phyloP scores from a whole-genome alignment of 305 asterid genomes.

The Ilex paraguariensis region DNA sequence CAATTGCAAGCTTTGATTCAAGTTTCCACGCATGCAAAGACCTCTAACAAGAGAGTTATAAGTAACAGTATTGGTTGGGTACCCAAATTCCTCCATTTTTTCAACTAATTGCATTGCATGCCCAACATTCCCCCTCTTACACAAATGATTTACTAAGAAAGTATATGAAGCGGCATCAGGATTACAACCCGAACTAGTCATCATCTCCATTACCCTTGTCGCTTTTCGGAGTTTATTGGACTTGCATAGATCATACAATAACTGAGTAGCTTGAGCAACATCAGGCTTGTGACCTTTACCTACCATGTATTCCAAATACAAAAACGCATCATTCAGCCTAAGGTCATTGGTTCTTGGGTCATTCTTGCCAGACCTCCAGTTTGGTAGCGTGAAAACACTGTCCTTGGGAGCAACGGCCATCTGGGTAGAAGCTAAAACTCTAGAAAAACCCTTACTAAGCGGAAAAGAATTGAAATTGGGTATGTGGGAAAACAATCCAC shows the following conservation, averaged over 20 bases:
- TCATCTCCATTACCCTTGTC: slow-evolving; percentile 73
- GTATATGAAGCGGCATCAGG: slow-evolving; percentile 75
- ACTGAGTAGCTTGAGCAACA: slow-evolving; percentile 56
- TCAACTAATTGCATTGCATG: slow-evolving; percentile 91
- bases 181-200: slow-evolving; percentile 54
- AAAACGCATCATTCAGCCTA: slow-evolving; percentile 60
- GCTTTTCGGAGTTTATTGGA: slow-evolving; percentile 62
- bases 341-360: slow-evolving; percentile 56
- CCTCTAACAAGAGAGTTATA: slow-evolving; percentile 79
- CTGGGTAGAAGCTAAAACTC: slow-evolving; percentile 41
- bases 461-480: slow-evolving; percentile 41
- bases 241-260: slow-evolving; percentile 77
- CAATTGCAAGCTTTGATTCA: slow-evolving; percentile 52
- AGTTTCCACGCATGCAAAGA: slow-evolving; percentile 68
- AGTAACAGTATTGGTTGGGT: slow-evolving; percentile 57
- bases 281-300: slow-evolving; percentile 67
- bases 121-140: slow-evolving; percentile 80
- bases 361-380: slow-evolving; percentile 59
- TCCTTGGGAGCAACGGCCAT: slow-evolving; percentile 34
- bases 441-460: slow-evolving; percentile 29
- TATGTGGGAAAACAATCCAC: slow-evolving; percentile 29
- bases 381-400: slow-evolving; percentile 54
- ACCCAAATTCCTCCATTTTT: slow-evolving; percentile 78
- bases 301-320: slow-evolving; percentile 72
- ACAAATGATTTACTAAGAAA: slow-evolving; percentile 59